Base-by-base conservation (phyloP, 768 basidiomycete species). In the Mycena kentingensis region DNA sequence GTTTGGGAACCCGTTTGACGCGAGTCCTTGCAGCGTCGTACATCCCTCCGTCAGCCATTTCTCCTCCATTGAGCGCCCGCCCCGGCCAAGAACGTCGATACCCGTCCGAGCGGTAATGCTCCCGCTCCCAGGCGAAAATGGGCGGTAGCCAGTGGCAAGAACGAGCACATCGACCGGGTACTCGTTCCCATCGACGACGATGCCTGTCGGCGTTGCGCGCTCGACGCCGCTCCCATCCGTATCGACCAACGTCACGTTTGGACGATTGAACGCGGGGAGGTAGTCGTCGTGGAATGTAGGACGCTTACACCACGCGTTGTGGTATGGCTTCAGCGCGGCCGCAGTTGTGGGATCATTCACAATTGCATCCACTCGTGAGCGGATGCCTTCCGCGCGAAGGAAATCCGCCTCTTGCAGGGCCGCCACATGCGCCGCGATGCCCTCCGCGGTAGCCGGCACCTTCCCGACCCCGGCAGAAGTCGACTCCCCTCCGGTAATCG, bases 201-300 rank as follows among this genome's bases (percentile, higher is more conserved):
- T 11, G 0, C 46, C 60, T 5, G 38, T 16, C 1, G 25, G 25
- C 2, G 53, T 52, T 18, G 55, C 13, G 2, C 31, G 6, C 0
- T 59, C 57, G 3, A 59, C 44, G 13, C 60, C 60, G 24, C 31
- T 46, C 19, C 60, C 60, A 32, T 59, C 57, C 8, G 57, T 61
- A 46, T 61, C 60, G 26, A 61, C 60, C 6, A 61, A 36, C 18
- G 29, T 51, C 16, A 61, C 60, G 22, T 58, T 58, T 0, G 57
- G 47, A 5, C 5, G 37, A 21, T 61, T 61, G 45, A 61, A 61
- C 5, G 54, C 13, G 28, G 47, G 60, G 4, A 61, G 50, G 19
- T 59, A 61, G 18, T 61, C 57, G 35, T 61, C 60, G 41, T 61
- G 60, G 46, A 61, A 61, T 4, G 54, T 47, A n/a, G 57, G 60